Evolutionary conservation across 1,139 yeast genomes (phyloP), one percentile per base, ranked within the genome.

Genomic region (Pichia norvegensis): DNA sequence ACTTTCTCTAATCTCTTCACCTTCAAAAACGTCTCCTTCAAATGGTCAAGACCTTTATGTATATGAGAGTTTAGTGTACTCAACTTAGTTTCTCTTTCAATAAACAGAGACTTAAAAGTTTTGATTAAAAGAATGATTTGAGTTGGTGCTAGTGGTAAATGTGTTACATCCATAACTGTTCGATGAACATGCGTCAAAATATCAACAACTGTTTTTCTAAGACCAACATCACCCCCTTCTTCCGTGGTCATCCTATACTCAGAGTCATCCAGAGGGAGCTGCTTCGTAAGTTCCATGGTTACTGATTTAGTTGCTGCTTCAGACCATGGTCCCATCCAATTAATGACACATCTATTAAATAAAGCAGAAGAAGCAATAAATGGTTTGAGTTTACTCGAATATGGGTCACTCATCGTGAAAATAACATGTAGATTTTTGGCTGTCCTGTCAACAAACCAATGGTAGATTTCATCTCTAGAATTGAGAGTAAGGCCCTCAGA

Each of bases 261-360:
- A 0, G 77, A 67, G 38, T 67, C 56, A 49, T 80, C 83, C 25
- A 84, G 60, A 4, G 88, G 84, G 16, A 79, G 59, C 11, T 62
- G 52, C 14, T 65, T 38, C 11, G 57, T 33, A 4, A 52, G 64
- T 2, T 80, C 64, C 27, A 70, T 55, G 4, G 72, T 66, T 36
- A 87, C 77, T 45, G 77, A 78, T 17, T 55, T 55, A 44, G 82
- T 62, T 0, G 88, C 67, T 0, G 55, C 52, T 9, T 59, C 55
- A 0, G 81, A 70, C 97, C 97, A 90, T 47, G 79, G 79, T 4
- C 95, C 95, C 82, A 87, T 81, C 90, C 95, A 87, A 58, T 82
- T 79, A 37, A 90, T 65, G 4, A 87, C 95, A 67, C 97, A 92
- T 58, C 98, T 71, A 59, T 92, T 92, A 65, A 87, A 83, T 36